Evolutionary conservation across 106 monocot genomes (phyloP), one percentile per base, ranked within the genome.

Genomic region (Narthecium ossifragum): DNA sequence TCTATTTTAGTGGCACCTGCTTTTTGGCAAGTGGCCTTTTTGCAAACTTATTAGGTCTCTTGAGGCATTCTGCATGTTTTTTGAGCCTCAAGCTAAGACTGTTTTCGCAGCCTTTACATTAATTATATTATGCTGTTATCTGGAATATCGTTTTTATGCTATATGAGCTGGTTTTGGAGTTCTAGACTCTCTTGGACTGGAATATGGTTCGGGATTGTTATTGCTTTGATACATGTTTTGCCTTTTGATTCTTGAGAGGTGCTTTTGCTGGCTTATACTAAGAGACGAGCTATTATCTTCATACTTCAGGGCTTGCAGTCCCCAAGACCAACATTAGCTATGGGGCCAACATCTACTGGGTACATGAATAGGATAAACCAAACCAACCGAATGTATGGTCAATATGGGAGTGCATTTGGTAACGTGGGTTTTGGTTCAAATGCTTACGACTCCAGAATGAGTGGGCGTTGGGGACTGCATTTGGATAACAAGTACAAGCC

Each of bases 321-420:
- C 4, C 52, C 69, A n/a, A 73, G 81, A 41, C 78, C 88, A 45
- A 36, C 68, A 7, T 66, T 80, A 26, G 80, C 71, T n/a, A 83
- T 85, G 73, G 82, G 73, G 27, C 53, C 80, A 10, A 41, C 75
- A 15, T 58, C 57, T 45, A 61, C 92, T 31, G 63, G 67, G 6
- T 69, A 52, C 34, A 51, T 69, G 34, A 80, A 77, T 47, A 80
- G 76, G 36, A 64, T 96, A 59, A 83, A 83, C 36, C 68, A 80
- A 2, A 74, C 73, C 58, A 83, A 53, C 53, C 67, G 60, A 56
- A 68, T 81, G 56, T 96, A 86, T 59, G 58, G 70, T 11, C 77
- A 79, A 27, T 74, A 57, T 67, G 79, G 72, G 29, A 83, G 68
- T 63, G 23, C 75, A 17, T 52, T 56, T 28, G 73, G 75, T 53